Evolutionary conservation across 2,329 filamentous ascomycete species (phyloP), one percentile per base, ranked within the genome.

Genomic region (Helotiales sp.): DNA sequence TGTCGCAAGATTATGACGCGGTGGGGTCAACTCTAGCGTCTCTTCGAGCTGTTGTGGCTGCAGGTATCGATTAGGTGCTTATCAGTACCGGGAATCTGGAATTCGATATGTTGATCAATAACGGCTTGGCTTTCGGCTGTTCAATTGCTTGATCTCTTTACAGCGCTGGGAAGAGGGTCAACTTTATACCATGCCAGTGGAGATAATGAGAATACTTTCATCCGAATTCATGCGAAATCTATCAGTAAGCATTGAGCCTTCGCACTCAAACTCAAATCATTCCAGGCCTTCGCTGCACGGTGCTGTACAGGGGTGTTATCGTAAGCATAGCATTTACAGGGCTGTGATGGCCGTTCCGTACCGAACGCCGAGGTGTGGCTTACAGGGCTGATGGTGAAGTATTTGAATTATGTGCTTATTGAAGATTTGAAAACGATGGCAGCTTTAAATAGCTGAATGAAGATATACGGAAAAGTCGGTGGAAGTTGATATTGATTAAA

Each of bases 1-100:
- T 53, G 34, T 24, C 24, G 10, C 42, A 44, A 55, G 52, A 17
- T 17, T 47, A 27, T 44, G 34, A 54, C 52, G 40, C 29, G 27
- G 31, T 34, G 30, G 8, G 27, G 30, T 53, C 24, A n/a, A n/a
- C n/a, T n/a, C n/a, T n/a, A n/a, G n/a, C n/a, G n/a, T n/a, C n/a
- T n/a, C n/a, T n/a, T n/a, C n/a, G n/a, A n/a, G n/a, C n/a, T n/a
- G n/a, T n/a, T n/a, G n/a, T 44, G 15, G 19, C 9, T 8, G 40
- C 31, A 13, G 12, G 31, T 10, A 34, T 25, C 17, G 38, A 42
- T 24, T 24, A 42, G 38, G 40, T 44, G 40, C 40, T 44, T 44
- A 44, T 25, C 19, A 10, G 10, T 24, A 44, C 10, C 40, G 22
- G 40, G 24, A 5, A 25, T 44, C 40, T 44, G 15, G 22, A 44